Evolutionary conservation across 768 basidiomycete species (phyloP), one percentile per base, ranked within the genome.

Genomic region (Collybiopsis luxurians): DNA sequence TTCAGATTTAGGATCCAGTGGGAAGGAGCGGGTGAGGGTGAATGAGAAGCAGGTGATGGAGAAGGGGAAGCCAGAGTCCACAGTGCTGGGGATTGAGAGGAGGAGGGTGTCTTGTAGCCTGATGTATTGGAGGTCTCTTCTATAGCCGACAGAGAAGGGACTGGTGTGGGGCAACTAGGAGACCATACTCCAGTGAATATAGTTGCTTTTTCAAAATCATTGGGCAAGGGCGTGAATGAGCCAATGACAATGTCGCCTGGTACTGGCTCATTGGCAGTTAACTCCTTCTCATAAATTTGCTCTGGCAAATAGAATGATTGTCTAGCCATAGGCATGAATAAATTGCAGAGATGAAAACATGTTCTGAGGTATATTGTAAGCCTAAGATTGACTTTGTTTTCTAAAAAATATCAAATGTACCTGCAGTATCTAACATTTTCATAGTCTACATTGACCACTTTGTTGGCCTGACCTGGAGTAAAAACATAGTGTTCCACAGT

Each of bases 401-500:
- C n/a, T n/a, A 47, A 26, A 15, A 28, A 49, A 21, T 6, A 34
- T 31, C n/a, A 36, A 23, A n/a, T 17, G 19, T n/a, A 49, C 48
- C 19, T 49, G 31, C 34, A 30, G 21, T 34, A 49, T 7, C 48
- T 11, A 5, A 49, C 48, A 12, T n/a, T 30, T 12, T 49, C 31
- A 15, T 49, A 49, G 19, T 49, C 48, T 3, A 49, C 48, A 27
- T 49, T 49, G 48, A 49, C 48, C 17, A 49, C 17, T 34, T 13
- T 13, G 9, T 9, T 36, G 7, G 30, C 19, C 19, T 27, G 31
- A 21, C n/a, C 19, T 2, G 48, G 19, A 19, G 48, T 49, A 4
- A 49, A 17, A 19, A 49, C 48, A 36, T n/a, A 49, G 27, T 30
- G 48, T 30, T 49, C 48, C 30, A 49, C 48, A n/a, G 48, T 49